Conservation (phyloP, 1,284 basidiomycete genomes). For the Moesziomyces globuligerus region DNA sequence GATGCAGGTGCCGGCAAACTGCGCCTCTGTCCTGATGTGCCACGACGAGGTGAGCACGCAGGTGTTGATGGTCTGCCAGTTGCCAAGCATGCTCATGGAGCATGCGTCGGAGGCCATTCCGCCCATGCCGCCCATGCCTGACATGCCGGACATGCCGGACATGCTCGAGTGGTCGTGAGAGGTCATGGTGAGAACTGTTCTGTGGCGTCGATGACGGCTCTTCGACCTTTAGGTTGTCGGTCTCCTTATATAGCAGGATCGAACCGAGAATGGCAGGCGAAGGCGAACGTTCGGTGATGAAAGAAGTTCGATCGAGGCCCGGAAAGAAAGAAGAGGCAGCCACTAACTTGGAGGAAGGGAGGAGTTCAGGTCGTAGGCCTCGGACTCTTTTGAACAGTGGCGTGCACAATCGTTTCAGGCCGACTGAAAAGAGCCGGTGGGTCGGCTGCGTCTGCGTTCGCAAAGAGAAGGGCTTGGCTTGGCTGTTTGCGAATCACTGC, state of each 20-base stretch:
- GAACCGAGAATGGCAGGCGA: not conserved
- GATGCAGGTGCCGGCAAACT: conserved; percentile 61
- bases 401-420: too few species aligned
- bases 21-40: conserved; percentile 48
- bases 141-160: conserved; percentile 30
- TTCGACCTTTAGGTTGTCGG: not conserved
- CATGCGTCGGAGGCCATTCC: conserved; percentile 35
- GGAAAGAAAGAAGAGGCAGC: too few species aligned
- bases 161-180: conserved; percentile 34
- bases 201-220: not conserved
- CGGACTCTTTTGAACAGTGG: too few species aligned
- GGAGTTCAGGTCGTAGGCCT: too few species aligned
- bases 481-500: too few species aligned
- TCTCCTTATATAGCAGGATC: not conserved
- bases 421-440: too few species aligned
- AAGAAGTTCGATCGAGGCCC: too few species aligned
- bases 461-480: too few species aligned
- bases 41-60: conserved; percentile 59
- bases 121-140: conserved; percentile 26
- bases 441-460: too few species aligned
- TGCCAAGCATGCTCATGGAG: conserved; percentile 51
- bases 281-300: too few species aligned
- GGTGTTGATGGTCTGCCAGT: conserved; percentile 50
- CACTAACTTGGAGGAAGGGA: too few species aligned
- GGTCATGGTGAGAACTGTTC: conserved; percentile 6